Percentiles rank a stretch among this genome's conserved stretches.
Conservation (phyloP, 768 basidiomycete species). For the Suillus bovinus region DNA sequence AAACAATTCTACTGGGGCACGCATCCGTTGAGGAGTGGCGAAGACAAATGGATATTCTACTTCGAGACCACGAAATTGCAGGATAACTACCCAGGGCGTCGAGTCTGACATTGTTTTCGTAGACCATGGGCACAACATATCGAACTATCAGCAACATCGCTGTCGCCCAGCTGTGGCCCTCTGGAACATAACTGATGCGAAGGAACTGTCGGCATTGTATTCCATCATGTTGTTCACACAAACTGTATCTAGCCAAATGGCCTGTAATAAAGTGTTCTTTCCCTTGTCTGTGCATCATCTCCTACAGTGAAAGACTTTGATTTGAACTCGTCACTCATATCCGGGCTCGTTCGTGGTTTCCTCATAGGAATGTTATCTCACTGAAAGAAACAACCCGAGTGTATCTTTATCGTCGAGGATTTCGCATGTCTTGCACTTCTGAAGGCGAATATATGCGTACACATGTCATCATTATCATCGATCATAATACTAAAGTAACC, state of each 20-base stretch:
- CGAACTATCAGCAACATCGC: background rate
- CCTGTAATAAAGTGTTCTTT: background rate
- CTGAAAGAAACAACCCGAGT: background rate
- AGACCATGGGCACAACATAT: background rate
- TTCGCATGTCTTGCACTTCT: background rate
- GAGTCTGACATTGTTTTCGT: background rate
- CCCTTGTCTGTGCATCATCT: background rate
- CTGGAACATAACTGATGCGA: background rate
- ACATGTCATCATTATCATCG: background rate
- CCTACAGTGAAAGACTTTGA: background rate
- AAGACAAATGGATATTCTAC: conserved; percentile 6
- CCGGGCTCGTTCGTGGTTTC: background rate
- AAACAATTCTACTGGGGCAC: conserved; percentile 5
- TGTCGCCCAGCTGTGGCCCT: background rate
- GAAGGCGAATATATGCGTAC: background rate
- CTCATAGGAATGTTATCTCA: background rate
- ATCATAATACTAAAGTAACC: background rate
- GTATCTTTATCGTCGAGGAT: too few species aligned
- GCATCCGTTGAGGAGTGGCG: background rate
- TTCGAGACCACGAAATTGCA: background rate
- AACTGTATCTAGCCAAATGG: background rate
- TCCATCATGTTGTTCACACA: background rate
- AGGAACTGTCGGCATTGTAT: background rate
- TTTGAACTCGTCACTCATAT: background rate
- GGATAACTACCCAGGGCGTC: background rate